Conservation (phyloP, 257 asterid genomes). For the Ilex asprella region DNA sequence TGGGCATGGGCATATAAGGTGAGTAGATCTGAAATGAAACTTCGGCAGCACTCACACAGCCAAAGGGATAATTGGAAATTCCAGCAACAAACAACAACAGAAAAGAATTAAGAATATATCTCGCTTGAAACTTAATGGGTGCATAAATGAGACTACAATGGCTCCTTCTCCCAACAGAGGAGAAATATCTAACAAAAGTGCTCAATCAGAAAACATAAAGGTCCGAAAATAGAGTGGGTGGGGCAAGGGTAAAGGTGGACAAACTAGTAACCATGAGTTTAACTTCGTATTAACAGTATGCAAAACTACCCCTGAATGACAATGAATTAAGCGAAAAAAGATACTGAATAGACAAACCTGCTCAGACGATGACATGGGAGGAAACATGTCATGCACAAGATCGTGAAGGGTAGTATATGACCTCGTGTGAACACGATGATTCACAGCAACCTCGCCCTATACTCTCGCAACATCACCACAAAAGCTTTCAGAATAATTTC, state of each 20-base stretch:
- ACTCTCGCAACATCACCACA: slow-evolving; percentile 5
- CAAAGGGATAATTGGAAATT: not conserved
- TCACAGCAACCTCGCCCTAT: slow-evolving; percentile 89
- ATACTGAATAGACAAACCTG: slow-evolving; percentile 39
- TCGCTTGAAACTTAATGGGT: too few relatives aligned
- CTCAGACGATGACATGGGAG: slow-evolving; percentile 48
- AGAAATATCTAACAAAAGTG: too few relatives aligned
- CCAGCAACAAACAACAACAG: too few relatives aligned
- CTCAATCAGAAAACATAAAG: not conserved
- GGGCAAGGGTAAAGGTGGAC: too few relatives aligned
- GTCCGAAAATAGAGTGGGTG: not conserved
- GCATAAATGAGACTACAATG: not conserved
- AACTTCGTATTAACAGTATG: not conserved
- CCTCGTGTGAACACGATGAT: slow-evolving; percentile 58
- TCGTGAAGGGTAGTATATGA: slow-evolving; percentile 64
- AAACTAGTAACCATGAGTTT: too few relatives aligned
- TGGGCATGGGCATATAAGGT: too few relatives aligned
- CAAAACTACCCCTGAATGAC: not conserved
- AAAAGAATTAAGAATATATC: too few relatives aligned
- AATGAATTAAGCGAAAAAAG: not conserved
- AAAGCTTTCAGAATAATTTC: slow-evolving; percentile 2
- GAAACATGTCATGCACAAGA: slow-evolving; percentile 84
- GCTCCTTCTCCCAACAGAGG: not conserved
- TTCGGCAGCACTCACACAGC: too few relatives aligned
- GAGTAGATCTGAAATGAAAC: too few relatives aligned